A percentile compares a stretch with the other conserved stretches of the same genome.
Conservation (phyloP, 2,329 filamentous ascomycete genomes). For the Colletotrichum tanaceti region DNA sequence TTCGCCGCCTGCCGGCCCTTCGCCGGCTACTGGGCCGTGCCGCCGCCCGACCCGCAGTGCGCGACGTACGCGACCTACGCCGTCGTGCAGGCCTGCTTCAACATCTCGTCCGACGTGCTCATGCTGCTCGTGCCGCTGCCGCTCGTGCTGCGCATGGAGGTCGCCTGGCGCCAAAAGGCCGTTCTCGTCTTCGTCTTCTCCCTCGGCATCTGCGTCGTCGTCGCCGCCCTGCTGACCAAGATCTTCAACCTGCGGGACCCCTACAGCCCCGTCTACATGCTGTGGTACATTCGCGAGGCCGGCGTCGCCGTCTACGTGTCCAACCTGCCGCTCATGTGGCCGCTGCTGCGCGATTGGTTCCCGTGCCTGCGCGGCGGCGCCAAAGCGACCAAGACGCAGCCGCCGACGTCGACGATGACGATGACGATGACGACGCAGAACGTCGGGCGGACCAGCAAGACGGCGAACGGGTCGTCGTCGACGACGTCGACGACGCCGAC, state of each 20-base stretch:
- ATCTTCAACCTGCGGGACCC: slow-evolving; percentile 54
- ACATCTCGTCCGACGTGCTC: slow-evolving; percentile 59
- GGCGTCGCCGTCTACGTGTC: slow-evolving; percentile 64
- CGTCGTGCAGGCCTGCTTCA: slow-evolving; percentile 61
- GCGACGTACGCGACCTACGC: slow-evolving; percentile 59
- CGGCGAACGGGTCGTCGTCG: not conserved
- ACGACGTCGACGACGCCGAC: no score
- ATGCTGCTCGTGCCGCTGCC: slow-evolving; percentile 62
- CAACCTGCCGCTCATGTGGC: slow-evolving; percentile 66
- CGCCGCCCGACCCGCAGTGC: slow-evolving; percentile 58
- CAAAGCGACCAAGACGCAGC: slow-evolving; percentile 1
- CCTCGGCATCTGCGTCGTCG: slow-evolving; percentile 61
- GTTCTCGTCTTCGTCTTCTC: slow-evolving; percentile 60
- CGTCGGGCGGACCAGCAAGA: not conserved
- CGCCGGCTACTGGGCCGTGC: slow-evolving; percentile 60
- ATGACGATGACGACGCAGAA: slow-evolving; percentile 16
- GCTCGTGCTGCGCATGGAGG: slow-evolving; percentile 54
- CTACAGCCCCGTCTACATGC: slow-evolving; percentile 51
- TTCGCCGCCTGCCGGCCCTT: slow-evolving; percentile 61
- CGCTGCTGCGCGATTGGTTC: slow-evolving; percentile 56
- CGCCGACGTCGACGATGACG: no score
- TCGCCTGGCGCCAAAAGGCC: slow-evolving; percentile 54
- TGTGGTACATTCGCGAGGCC: slow-evolving; percentile 67
- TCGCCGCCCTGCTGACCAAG: slow-evolving; percentile 57
- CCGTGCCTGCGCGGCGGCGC: slow-evolving; percentile 20